Base-by-base conservation (phyloP, 306 rosid genomes). In the Echinosophora koreensis region DNA sequence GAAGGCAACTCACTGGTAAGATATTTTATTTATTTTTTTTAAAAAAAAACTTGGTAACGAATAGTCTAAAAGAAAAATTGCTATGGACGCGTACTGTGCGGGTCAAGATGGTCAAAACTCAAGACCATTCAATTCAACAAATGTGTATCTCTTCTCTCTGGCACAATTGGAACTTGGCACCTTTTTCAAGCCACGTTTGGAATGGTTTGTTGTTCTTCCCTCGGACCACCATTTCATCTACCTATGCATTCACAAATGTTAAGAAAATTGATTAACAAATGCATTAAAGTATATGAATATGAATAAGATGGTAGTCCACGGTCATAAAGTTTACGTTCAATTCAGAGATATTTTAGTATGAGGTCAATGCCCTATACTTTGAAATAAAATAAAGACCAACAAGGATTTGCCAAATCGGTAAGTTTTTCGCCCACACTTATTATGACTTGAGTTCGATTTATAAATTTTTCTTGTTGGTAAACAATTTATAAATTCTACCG, bases 21-120 rank as follows among this genome's bases (percentile, higher is more conserved):
- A 22, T 22, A 22, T 22, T 22, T 22, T 22, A 22, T 22, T 22
- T n/a, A n/a, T n/a, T 22, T 22, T 0, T 22, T 22, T 22, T 22
- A 22, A 22, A 22, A 22, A 22, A 22, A 22, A 22, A 22, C 22
- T 22, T 22, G 22, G 22, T 22, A 22, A 22, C 22, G 1, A 22
- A 0, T 22, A 22, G 22, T 22, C 22, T 22, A 22, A 11, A 44
- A 12, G 9, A 44, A 44, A 42, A 9, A 0, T 44, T 44, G 38
- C 5, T 27, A 16, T 1, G 65, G 8, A 37, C 17, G 64, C 77
- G 39, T 72, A 57, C 30, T 27, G 11, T 37, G 55, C 13, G 27
- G 83, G 78, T 66, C 66, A 81, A 74, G 30, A 59, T 22, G 80
- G 84, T 80, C 70, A 80, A 49, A 73, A 57, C 11, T 18, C 15